These are phyloP conservation scores for Suillus fuscotomentosus DNA, from an alignment of 768 basidiomycete genomes.

Conservation along the genomic window DNA sequence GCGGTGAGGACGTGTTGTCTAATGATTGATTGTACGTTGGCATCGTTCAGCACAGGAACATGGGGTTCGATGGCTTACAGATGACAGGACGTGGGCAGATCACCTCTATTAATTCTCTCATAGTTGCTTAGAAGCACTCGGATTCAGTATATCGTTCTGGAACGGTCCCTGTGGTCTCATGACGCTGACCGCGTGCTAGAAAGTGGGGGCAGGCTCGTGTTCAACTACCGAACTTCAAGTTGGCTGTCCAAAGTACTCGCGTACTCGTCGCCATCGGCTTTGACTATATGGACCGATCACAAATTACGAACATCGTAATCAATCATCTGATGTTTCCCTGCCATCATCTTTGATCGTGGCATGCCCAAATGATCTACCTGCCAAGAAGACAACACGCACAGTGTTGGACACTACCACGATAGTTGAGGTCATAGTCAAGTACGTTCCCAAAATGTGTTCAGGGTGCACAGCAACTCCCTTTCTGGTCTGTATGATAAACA, in stretches of 20 bases:
- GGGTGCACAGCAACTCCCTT: neutral
- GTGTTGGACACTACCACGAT: neutral
- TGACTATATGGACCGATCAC: neutral
- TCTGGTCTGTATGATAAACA: neutral
- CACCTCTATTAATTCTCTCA: neutral
- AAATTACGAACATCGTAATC: neutral
- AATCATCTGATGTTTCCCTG: neutral
- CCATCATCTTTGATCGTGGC: neutral
- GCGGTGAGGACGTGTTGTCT: neutral
- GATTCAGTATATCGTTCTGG: neutral
- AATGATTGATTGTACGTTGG: neutral
- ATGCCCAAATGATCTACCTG: neutral
- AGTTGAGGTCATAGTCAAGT: neutral
- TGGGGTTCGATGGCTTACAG: neutral
- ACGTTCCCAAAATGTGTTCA: neutral
- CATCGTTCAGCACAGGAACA: neutral
- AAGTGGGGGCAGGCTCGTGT: neutral
- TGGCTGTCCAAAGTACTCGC: neutral
- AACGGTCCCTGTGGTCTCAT: neutral
- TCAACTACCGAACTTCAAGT: neutral
- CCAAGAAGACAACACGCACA: neutral
- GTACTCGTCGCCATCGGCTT: neutral
- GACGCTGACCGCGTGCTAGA: neutral
- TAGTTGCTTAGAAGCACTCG: neutral
- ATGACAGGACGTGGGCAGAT: slow-evolving; percentile 7